Evolutionary conservation across 352 stramenopile genomes (phyloP).

Genomic region (Elongisporangium senticosum): DNA sequence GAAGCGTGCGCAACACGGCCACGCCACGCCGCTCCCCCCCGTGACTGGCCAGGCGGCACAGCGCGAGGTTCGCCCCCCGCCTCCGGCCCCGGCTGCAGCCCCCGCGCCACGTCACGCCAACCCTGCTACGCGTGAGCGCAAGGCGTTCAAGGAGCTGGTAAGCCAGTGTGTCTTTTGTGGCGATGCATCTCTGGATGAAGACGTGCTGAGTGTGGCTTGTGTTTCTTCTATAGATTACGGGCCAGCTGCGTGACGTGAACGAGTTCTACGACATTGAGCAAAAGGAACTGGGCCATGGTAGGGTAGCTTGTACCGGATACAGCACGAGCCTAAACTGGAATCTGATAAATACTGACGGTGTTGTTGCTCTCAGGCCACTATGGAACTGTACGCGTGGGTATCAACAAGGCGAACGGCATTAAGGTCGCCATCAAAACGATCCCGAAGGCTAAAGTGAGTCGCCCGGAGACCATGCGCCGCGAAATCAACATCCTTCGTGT

Average conservation of each 20-base stretch:
- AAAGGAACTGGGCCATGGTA: conserved; percentile 80
- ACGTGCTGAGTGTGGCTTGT: neutral
- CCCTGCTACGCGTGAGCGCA: conserved; percentile 45
- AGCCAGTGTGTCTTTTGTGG: conserved; percentile 7
- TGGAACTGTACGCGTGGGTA: conserved; percentile 94
- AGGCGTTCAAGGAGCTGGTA: conserved; percentile 70
- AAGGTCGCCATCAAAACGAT: conserved; percentile 99
- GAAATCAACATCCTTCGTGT: conserved; percentile 89
- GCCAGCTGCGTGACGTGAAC: conserved; percentile 77
- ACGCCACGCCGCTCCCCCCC: conserved; percentile 15
- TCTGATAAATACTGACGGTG: neutral
- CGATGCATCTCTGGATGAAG: neutral
- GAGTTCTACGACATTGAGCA: conserved; percentile 86
- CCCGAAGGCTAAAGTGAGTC: conserved; percentile 94
- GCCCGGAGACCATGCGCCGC: conserved; percentile 93
- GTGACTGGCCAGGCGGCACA: conserved; percentile 8
- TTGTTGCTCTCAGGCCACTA: conserved; percentile 83
- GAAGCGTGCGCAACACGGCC: conserved; percentile 31
- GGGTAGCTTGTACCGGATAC: neutral
- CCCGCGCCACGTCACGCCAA: conserved; percentile 19
- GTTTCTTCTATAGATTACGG: conserved; percentile 62
- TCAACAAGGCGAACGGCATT: conserved; percentile 89
- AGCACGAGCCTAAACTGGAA: neutral
- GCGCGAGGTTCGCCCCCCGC: conserved; percentile 11
- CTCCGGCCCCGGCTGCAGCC: conserved; percentile 12